Conservation (phyloP, 345 rosid species). For the Hibiscus tridactylites region DNA sequence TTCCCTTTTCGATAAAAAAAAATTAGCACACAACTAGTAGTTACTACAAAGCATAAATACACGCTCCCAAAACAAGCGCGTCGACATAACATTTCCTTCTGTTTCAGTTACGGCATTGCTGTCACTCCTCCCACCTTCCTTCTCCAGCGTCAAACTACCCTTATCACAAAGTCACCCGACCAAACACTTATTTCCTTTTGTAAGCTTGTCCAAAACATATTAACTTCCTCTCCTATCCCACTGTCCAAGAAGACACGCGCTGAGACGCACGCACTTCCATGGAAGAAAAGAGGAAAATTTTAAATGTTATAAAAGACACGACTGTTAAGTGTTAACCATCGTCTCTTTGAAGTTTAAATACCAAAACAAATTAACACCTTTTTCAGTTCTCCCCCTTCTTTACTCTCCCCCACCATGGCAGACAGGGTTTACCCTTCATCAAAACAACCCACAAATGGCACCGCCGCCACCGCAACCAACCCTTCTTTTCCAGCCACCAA, state of each 20-base stretch:
- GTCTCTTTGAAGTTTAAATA: background rate
- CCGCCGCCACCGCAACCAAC: constrained; percentile 19
- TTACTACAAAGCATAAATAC: background rate
- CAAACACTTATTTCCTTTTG: background rate
- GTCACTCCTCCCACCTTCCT: background rate
- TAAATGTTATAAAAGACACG: no score
- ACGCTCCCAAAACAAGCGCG: background rate
- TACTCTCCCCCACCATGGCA: constrained; percentile 31
- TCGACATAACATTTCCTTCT: background rate
- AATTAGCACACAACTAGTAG: no score
- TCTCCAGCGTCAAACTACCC: background rate
- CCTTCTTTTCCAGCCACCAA: constrained; percentile 57
- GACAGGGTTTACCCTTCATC: constrained; percentile 59
- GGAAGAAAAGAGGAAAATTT: no score
- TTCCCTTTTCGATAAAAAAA: no score
- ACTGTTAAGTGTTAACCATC: no score
- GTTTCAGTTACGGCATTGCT: background rate
- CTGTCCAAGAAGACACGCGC: background rate
- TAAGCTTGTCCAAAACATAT: background rate
- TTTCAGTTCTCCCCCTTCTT: constrained; percentile 1
- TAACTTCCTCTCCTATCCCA: background rate
- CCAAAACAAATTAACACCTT: background rate
- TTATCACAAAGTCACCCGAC: background rate
- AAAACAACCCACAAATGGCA: constrained; percentile 34
- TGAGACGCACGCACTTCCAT: background rate